Base-by-base conservation (phyloP, 1,139 yeast species). In the Nematodospora anomalae region DNA sequence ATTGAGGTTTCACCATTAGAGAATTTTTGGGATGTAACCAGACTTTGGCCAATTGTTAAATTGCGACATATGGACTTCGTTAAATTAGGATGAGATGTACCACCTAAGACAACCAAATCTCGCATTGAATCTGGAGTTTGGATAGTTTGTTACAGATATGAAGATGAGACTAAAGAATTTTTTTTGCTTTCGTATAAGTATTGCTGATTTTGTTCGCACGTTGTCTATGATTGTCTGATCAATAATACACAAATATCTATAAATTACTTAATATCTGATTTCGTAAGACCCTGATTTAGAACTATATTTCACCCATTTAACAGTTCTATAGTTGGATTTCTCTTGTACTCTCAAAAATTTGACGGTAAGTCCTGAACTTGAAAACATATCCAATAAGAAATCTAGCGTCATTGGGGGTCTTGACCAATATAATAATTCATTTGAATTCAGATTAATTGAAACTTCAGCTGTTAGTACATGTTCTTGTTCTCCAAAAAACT, bases 1-100 rank as follows among this genome's bases (percentile, higher is more conserved):
- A 89, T 84, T 26, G 90, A 80, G n/a, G 95, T 88, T 55, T 90
- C 97, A 37, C 97, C 97, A 57, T 90, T 90, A 40, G 71, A 60
- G 60, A 86, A 85, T 57, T 81, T 82, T 37, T 62, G 64, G 21
- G 80, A 67, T 16, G 64, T 62, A 4, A 80, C 84, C 16, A 66
- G 64, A 11, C 85, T 84, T 43, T 76, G 76, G 28, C 77, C 80
- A 12, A 83, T 62, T 23, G 84, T 79, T 37, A 86, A 67, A 47
- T 76, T 75, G 12, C 74, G 65, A 58, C 92, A 83, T 30, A 85
- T 83, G 37, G 77, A 62, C 33, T 64, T 65, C 11, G 84, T 79
- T 36, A 85, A 74, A 18, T 67, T 67, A 3, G 87, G 86, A 50
- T 85, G 87, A 20, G 90, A 80, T 28, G 83, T 73, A 12, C 95